phyloP scores from a whole-genome alignment of 164 flowering plant species.

The Vitis cinerea region DNA sequence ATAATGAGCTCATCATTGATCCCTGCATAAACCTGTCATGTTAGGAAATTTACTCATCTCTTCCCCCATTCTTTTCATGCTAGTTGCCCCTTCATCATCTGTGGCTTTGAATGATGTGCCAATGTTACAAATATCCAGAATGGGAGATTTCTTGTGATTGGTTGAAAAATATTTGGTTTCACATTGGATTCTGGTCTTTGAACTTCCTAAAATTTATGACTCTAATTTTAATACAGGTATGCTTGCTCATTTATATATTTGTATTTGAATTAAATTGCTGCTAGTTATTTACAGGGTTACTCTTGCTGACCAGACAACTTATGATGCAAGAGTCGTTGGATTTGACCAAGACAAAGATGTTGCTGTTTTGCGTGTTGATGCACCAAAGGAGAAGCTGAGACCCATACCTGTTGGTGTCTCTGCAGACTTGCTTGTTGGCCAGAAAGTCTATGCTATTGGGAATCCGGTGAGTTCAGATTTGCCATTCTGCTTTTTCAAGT shows the following conservation, averaged over 20 bases:
- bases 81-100: no score
- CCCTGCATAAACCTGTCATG: no score
- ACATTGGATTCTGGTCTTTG: background rate
- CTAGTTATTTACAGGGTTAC: slow-evolving; percentile 72
- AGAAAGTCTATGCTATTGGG: slow-evolving; percentile 96
- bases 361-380: slow-evolving; percentile 83
- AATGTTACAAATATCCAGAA: no score
- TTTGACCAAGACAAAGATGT: slow-evolving; percentile 99
- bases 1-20: no score
- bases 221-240: background rate
- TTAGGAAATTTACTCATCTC: no score
- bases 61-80: no score
- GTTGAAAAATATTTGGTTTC: background rate
- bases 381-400: slow-evolving; percentile 80
- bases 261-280: slow-evolving; percentile 6
- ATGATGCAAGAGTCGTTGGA: slow-evolving; percentile 91
- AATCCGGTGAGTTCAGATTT: slow-evolving; percentile 68
- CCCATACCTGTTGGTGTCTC: slow-evolving; percentile 93
- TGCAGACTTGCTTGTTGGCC: slow-evolving; percentile 96
- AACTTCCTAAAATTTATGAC: background rate
- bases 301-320: slow-evolving; percentile 90
- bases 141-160: no score
- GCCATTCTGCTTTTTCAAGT: background rate
- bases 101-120: no score
- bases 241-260: background rate